These are phyloP conservation scores for Hippophae gyantsensis DNA, from an alignment of 306 rosid genomes.

Conservation along the genomic window DNA sequence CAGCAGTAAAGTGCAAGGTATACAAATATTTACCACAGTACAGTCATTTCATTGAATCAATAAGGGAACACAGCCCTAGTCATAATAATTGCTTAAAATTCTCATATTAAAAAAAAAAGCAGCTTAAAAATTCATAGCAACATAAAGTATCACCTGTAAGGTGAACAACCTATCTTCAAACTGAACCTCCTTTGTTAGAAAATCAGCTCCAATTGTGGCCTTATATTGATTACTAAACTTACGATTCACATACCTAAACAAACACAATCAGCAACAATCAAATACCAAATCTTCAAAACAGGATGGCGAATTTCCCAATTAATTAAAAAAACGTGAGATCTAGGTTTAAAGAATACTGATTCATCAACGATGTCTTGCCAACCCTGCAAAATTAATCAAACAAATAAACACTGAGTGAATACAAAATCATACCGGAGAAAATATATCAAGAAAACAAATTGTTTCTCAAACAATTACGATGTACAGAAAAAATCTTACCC, in stretches of 20 bases:
- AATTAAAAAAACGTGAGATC: conserved; percentile 16
- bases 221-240: conserved; percentile 98
- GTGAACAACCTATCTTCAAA: conserved; percentile 97
- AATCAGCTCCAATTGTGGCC: conserved; percentile 98
- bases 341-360: conserved; percentile 50
- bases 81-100: background rate
- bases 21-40: background rate
- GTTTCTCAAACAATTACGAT: too few species aligned
- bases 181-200: conserved; percentile 97
- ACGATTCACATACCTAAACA: conserved; percentile 84
- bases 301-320: background rate
- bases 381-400: conserved; percentile 47
- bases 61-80: background rate
- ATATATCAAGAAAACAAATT: too few species aligned
- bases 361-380: conserved; percentile 97
- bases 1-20: background rate
- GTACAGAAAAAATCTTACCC: conserved; percentile 40
- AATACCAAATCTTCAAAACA: background rate
- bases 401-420: background rate
- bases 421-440: background rate
- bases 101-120: too few species aligned
- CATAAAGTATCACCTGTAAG: conserved; percentile 51
- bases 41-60: background rate
- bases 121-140: background rate
- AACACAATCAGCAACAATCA: conserved; percentile 3